These are phyloP conservation scores for Apiosordaria backusii DNA, from an alignment of 495 filamentous ascomycete genomes.

Conservation along the genomic window DNA sequence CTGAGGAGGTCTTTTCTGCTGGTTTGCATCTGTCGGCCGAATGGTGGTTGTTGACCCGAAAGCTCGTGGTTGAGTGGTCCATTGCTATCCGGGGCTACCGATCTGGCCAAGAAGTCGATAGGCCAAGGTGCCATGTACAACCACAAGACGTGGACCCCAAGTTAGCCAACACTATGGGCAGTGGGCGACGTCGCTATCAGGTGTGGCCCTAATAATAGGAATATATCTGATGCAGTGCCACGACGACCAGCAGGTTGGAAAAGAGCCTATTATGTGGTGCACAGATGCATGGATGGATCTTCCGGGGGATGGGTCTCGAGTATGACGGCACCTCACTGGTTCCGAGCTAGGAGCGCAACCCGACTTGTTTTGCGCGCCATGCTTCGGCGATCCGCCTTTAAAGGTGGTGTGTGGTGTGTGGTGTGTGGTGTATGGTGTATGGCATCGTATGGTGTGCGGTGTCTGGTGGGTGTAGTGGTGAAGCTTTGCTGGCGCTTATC, in stretches of 20 bases:
- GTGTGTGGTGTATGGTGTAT: not conserved
- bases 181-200: conserved; percentile 20
- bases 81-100: conserved; percentile 25
- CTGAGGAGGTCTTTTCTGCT: no score
- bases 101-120: conserved; percentile 25
- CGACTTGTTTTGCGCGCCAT: conserved; percentile 17
- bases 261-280: conserved; percentile 11
- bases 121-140: conserved; percentile 15
- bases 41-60: conserved; percentile 17
- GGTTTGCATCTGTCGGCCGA: conserved; percentile 14
- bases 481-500: not conserved
- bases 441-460: not conserved
- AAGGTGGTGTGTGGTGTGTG: conserved; percentile 2
- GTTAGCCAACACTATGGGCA: conserved; percentile 25
- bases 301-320: conserved; percentile 27
- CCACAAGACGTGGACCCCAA: conserved; percentile 29
- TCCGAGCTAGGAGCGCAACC: conserved; percentile 20
- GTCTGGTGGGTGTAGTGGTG: not conserved
- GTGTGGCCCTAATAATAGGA: conserved; percentile 31
- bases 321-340: conserved; percentile 12
- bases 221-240: conserved; percentile 33
- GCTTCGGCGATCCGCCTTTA: conserved; percentile 18
- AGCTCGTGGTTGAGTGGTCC: conserved; percentile 12
- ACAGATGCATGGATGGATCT: conserved; percentile 24
- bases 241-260: conserved; percentile 23